A percentile compares a stretch with the other conserved stretches of the same genome.
phyloP scores from a whole-genome alignment of 2,329 filamentous ascomycete species.

The Xylaria sp. region DNA sequence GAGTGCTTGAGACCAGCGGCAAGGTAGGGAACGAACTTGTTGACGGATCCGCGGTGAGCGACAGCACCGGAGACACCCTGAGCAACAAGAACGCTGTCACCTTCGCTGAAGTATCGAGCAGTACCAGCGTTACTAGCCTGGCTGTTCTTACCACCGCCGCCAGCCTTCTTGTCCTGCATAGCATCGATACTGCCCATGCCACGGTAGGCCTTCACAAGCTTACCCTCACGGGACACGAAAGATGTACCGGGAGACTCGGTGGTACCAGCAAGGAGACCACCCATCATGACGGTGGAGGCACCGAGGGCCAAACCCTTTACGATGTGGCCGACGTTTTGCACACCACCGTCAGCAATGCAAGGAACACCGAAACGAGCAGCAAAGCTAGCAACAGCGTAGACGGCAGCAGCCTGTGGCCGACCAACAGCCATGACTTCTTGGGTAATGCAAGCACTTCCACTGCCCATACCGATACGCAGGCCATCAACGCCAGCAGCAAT shows the following conservation, averaged over 20 bases:
- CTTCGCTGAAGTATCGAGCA: constrained; percentile 96
- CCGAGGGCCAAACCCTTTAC: constrained; percentile 96
- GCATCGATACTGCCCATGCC: constrained; percentile 99
- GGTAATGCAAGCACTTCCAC: constrained; percentile 95
- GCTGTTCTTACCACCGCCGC: constrained; percentile 63
- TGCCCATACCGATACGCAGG: constrained; percentile 97
- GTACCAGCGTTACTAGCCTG: constrained; percentile 89
- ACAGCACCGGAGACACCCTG: constrained; percentile 91
- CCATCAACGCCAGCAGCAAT: constrained; percentile 95
- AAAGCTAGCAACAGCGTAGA: constrained; percentile 84
- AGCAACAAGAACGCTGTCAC: constrained; percentile 87
- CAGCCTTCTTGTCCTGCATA: constrained; percentile 99
- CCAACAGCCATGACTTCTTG: constrained; percentile 99
- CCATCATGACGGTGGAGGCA: constrained; percentile 98
- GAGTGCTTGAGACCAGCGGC: constrained; percentile 95
- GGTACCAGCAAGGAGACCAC: constrained; percentile 91
- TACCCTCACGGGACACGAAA: constrained; percentile 91
- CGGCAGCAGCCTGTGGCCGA: constrained; percentile 87
- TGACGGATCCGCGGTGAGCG: constrained; percentile 76
- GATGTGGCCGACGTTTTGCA: constrained; percentile 98
- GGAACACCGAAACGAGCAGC: constrained; percentile 91
- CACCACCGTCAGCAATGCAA: constrained; percentile 95
- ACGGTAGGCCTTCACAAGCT: constrained; percentile 98
- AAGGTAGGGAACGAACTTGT: constrained; percentile 93
- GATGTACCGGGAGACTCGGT: constrained; percentile 96